phyloP scores from a whole-genome alignment of 192 early-diverging fungal species.

The Coemansia sp. region DNA sequence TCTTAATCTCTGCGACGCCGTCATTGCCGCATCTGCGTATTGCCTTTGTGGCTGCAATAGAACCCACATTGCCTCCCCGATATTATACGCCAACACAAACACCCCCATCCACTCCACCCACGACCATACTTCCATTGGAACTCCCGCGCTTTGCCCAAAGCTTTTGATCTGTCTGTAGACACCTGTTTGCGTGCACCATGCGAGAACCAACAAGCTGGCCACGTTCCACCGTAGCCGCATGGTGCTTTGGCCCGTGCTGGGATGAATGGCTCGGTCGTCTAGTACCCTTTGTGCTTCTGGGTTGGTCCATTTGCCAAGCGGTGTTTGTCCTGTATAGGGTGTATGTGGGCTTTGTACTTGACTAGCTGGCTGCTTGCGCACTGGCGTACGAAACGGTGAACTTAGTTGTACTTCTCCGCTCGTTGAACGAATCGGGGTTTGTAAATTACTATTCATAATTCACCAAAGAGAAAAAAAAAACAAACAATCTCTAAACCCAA shows the following conservation, averaged over 20 bases:
- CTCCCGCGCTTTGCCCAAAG: conserved; percentile 8
- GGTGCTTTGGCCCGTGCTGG: conserved; percentile 34
- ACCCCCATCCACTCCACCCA: conserved; percentile 28
- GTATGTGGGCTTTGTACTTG: too few species aligned
- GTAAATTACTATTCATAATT: conserved; percentile 20
- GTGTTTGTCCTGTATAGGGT: neutral
- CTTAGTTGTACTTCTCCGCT: conserved; percentile 1
- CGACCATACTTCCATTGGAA: conserved; percentile 23
- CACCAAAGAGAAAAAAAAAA: conserved; percentile 10
- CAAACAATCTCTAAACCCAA: neutral
- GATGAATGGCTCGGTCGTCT: conserved; percentile 33
- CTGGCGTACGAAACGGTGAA: conserved; percentile 28
- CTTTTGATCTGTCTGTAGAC: conserved; percentile 28
- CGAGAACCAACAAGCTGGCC: conserved; percentile 24
- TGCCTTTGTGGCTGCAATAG: conserved; percentile 41
- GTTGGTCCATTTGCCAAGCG: conserved; percentile 33
- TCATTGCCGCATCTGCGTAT: conserved; percentile 36
- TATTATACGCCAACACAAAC: conserved; percentile 37
- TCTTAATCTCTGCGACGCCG: conserved; percentile 35
- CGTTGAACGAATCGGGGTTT: conserved; percentile 30
- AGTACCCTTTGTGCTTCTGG: conserved; percentile 47
- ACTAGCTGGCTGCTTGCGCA: neutral
- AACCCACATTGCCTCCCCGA: conserved; percentile 46
- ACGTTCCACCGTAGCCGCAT: conserved; percentile 51
- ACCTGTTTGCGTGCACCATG: conserved; percentile 36